A percentile compares a stretch with the other conserved stretches of the same genome.
Evolutionary conservation across 176 grass and related monocot genomes (phyloP).

Genomic region (Lolium perenne): DNA sequence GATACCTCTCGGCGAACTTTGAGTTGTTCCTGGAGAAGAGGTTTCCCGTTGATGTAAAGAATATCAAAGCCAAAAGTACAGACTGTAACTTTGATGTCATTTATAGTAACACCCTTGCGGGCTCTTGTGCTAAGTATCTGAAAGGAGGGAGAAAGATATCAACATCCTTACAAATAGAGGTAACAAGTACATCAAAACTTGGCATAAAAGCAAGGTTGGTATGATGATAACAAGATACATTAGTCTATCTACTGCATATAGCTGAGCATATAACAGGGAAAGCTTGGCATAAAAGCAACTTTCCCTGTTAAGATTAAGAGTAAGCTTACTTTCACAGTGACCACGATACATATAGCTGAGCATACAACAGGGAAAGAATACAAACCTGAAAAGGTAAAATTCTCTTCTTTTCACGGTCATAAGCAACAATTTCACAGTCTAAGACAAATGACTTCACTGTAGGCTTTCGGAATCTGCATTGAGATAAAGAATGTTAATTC

Average conservation of each 20-base stretch:
- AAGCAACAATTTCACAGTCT: conserved; percentile 98
- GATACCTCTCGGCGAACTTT: conserved; percentile 92
- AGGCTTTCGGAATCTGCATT: conserved; percentile 85
- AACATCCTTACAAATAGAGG: conserved; percentile 21
- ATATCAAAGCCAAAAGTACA: conserved; percentile 99
- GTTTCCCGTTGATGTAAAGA: conserved; percentile 84
- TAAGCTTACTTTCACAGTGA: not conserved
- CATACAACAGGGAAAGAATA: conserved; percentile 36
- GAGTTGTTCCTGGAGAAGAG: conserved; percentile 92
- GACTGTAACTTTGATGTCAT: conserved; percentile 96
- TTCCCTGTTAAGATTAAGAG: no score
- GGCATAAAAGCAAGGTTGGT: conserved; percentile 14
- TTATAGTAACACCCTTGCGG: conserved; percentile 92
- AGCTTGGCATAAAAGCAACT: no score
- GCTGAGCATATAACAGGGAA: no score
- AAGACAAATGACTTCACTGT: conserved; percentile 90
- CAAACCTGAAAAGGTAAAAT: conserved; percentile 97
- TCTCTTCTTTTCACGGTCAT: conserved; percentile 80
- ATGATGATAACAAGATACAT: not conserved
- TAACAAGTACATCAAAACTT: conserved; percentile 27
- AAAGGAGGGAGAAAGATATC: conserved; percentile 47
- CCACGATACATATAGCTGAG: no score
- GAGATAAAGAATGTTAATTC: conserved; percentile 41
- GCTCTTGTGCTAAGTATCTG: conserved; percentile 95
- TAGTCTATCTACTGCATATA: not conserved